Conservation (phyloP, 805 yeast species). For the Pichia deserticola region DNA sequence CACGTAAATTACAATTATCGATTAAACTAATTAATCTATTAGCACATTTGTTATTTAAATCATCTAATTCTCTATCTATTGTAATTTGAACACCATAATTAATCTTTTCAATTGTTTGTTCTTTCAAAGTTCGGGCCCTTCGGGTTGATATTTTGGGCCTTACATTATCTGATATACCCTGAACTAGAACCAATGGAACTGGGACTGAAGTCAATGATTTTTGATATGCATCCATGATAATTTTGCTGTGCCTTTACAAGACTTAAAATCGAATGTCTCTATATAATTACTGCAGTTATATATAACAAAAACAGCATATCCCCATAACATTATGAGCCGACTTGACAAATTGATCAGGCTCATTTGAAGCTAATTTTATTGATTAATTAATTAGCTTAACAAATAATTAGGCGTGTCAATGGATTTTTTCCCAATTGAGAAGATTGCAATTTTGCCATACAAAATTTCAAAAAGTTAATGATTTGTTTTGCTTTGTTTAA, state of each 20-base stretch:
- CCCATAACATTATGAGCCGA: too few relatives aligned
- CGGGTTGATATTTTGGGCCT: background rate
- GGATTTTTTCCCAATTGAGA: too few relatives aligned
- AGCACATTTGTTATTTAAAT: conserved; percentile 18
- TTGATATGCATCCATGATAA: conserved; percentile 35
- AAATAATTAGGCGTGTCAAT: too few relatives aligned
- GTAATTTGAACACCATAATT: conserved; percentile 11
- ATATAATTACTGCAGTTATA: too few relatives aligned
- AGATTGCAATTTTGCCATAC: too few relatives aligned
- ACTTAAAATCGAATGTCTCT: too few relatives aligned
- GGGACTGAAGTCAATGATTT: conserved; percentile 26
- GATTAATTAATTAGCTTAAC: too few relatives aligned
- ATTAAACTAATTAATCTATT: conserved; percentile 5
- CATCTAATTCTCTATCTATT: conserved; percentile 19
- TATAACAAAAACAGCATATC: too few relatives aligned
- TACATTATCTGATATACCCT: conserved; percentile 28
- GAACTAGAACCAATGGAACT: conserved; percentile 35
- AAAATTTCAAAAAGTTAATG: too few relatives aligned
- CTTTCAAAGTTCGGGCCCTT: conserved; percentile 6
- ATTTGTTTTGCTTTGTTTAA: too few relatives aligned
- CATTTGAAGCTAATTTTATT: too few relatives aligned
- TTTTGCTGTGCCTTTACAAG: background rate
- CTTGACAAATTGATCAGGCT: too few relatives aligned
- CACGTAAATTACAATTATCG: conserved; percentile 4
- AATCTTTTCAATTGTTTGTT: conserved; percentile 3